Evolutionary conservation across 2,329 filamentous ascomycete genomes (phyloP).

Genomic region (Colletotrichum sp.): DNA sequence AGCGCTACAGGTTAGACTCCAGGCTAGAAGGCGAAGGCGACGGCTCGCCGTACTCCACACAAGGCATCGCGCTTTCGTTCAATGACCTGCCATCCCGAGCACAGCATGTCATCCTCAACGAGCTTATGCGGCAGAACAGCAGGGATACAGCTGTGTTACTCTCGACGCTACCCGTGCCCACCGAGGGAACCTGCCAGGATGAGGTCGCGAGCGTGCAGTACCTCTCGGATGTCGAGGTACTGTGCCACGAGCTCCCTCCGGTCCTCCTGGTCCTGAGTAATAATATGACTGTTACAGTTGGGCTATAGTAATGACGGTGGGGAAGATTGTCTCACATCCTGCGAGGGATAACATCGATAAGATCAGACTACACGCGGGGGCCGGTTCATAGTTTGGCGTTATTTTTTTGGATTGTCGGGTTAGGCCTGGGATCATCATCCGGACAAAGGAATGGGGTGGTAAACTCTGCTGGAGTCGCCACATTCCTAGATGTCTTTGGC

Average conservation of each 20-base stretch:
- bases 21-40: slow-evolving; percentile 24
- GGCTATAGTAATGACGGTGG: slow-evolving; percentile 43
- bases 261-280: slow-evolving; percentile 83
- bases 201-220: slow-evolving; percentile 76
- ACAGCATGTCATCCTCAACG: slow-evolving; percentile 86
- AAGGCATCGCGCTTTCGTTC: slow-evolving; percentile 76
- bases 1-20: slow-evolving; percentile 39
- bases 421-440: slow-evolving; percentile 10
- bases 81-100: slow-evolving; percentile 86
- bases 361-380: slow-evolving; percentile 15
- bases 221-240: slow-evolving; percentile 77
- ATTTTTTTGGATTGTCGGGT: not conserved
- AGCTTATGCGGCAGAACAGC: slow-evolving; percentile 75
- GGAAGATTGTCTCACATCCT: slow-evolving; percentile 7
- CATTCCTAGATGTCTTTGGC: slow-evolving; percentile 20
- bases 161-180: slow-evolving; percentile 82
- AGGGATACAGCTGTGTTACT: slow-evolving; percentile 78
- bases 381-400: slow-evolving; percentile 15
- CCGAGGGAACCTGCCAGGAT: slow-evolving; percentile 75
- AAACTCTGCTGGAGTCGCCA: slow-evolving; percentile 13
- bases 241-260: slow-evolving; percentile 79
- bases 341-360: slow-evolving; percentile 11
- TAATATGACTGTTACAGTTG: slow-evolving; percentile 87
- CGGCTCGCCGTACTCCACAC: slow-evolving; percentile 59
- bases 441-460: slow-evolving; percentile 21